Base-by-base conservation (phyloP, 139 green algal genomes). In the Haematococcus sp. region DNA sequence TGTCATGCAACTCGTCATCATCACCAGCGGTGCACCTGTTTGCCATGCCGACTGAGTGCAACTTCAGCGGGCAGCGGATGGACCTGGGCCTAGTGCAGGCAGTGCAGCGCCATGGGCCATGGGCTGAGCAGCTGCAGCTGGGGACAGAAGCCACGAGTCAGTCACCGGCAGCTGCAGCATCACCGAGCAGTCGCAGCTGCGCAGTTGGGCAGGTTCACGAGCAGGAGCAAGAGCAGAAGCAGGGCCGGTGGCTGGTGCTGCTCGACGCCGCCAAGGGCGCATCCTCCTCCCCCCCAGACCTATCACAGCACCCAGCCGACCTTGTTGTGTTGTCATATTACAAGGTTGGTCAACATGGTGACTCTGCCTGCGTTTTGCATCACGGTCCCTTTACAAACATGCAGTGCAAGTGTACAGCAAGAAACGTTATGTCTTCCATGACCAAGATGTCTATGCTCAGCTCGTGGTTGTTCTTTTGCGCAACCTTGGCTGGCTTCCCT, bases 271-370 rank as follows among this genome's bases (percentile, higher is more conserved):
- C 94, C 66, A 98, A 98, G 81, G 91, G 80, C 19, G 93, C 84
- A 71, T 68, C 56, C 49, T 93, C 84, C 25, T 11, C 28, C 0
- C 93, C 93, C 3, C 94, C 93, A 22, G 88, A 98, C 82, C 87
- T 97, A 3, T 76, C 83, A 1, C 5, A 25, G 30, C 27, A 70
- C 28, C 76, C 79, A 5, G 84, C 87, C 11, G 90, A 98, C 71
- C 94, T 98, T 83, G 85, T 96, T 46, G 91, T 77, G 1, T 75
- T 98, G 33, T 97, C 92, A 1, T 97, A 92, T 78, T 98, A 98
- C 89, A 98, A 98, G 83, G 85, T 96, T 96, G 64, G 91, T 90
- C 19, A 16, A 13, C 13, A 16, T 16, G 16, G 46, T 16, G 16
- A 55, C 46, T 55, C 15, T 55, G 46, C 46, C 13, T 55, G 46